These are phyloP conservation scores for Silene conica DNA, from an alignment of 148 eudicot genomes.

Conservation along the genomic window DNA sequence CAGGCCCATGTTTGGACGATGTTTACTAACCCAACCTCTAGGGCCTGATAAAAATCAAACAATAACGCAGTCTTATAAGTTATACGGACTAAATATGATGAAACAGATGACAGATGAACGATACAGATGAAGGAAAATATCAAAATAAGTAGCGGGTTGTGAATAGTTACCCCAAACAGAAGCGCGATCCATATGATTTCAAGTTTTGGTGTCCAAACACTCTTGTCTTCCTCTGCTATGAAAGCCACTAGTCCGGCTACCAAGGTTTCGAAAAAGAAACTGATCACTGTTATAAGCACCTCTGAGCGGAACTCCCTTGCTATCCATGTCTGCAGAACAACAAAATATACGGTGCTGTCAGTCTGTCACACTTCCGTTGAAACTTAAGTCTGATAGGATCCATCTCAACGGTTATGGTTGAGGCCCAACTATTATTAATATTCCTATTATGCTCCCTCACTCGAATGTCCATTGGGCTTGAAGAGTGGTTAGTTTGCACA, in stretches of 20 bases:
- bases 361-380: no score
- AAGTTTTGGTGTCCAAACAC: slow-evolving; percentile 27
- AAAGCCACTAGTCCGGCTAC: slow-evolving; percentile 26
- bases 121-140: no score
- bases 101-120: no score
- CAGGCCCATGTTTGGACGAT: slow-evolving; percentile 26
- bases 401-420: not conserved
- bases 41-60: slow-evolving; percentile 8
- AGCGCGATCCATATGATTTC: slow-evolving; percentile 25
- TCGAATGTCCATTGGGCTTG: no score
- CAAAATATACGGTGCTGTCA: no score
- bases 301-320: slow-evolving; percentile 35
- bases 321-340: slow-evolving; percentile 29
- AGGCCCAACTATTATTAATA: not conserved
- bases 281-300: slow-evolving; percentile 26
- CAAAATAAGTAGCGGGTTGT: no score
- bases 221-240: slow-evolving; percentile 23
- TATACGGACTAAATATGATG: no score
- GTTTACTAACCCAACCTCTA: slow-evolving; percentile 18
- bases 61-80: no score
- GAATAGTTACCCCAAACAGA: slow-evolving; percentile 23
- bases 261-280: slow-evolving; percentile 23
- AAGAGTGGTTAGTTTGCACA: no score
- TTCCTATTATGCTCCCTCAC: no score
- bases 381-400: no score